These are phyloP conservation scores for Dendrostoma leiphaemia DNA, from an alignment of 2,329 filamentous ascomycete species.

Conservation along the genomic window DNA sequence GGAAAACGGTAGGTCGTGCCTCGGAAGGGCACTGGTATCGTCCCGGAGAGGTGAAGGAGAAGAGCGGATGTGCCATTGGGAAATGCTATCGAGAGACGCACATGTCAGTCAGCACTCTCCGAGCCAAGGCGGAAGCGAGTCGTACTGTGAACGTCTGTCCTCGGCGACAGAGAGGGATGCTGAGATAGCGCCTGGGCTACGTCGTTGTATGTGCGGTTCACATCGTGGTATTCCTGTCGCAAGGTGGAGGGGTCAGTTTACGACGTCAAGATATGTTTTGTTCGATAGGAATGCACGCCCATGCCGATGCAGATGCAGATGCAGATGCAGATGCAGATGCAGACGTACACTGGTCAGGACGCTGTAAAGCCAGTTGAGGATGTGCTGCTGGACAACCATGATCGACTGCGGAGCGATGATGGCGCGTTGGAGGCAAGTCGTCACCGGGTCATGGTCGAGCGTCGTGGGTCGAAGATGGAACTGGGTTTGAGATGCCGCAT, in stretches of 20 bases:
- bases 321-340: not conserved
- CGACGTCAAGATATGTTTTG: slow-evolving; percentile 2
- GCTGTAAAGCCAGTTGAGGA: slow-evolving; percentile 93
- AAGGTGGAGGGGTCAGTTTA: slow-evolving; percentile 12
- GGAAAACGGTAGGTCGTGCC: slow-evolving; percentile 89
- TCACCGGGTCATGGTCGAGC: slow-evolving; percentile 5
- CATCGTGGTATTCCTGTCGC: slow-evolving; percentile 83
- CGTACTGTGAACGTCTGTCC: slow-evolving; percentile 94
- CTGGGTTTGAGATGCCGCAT: too few species aligned
- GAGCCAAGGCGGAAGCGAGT: not conserved
- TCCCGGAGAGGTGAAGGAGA: slow-evolving; percentile 82
- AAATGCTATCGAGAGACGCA: slow-evolving; percentile 60
- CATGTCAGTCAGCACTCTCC: slow-evolving; percentile 12
- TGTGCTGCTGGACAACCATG: slow-evolving; percentile 80
- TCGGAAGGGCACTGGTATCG: slow-evolving; percentile 86
- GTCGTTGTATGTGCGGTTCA: slow-evolving; percentile 90
- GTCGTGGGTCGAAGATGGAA: slow-evolving; percentile 21
- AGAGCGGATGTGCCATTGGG: slow-evolving; percentile 85
- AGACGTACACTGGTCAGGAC: slow-evolving; percentile 70
- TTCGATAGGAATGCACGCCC: too few species aligned
- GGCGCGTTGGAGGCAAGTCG: not conserved
- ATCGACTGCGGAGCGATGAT: slow-evolving; percentile 25
- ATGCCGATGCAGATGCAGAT: not conserved
- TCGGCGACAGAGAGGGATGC: slow-evolving; percentile 76
- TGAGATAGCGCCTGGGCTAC: slow-evolving; percentile 78